Evolutionary conservation across 1,139 yeast genomes (phyloP), one percentile per base, ranked within the genome.

Genomic region (Hyphopichia khmerensis): DNA sequence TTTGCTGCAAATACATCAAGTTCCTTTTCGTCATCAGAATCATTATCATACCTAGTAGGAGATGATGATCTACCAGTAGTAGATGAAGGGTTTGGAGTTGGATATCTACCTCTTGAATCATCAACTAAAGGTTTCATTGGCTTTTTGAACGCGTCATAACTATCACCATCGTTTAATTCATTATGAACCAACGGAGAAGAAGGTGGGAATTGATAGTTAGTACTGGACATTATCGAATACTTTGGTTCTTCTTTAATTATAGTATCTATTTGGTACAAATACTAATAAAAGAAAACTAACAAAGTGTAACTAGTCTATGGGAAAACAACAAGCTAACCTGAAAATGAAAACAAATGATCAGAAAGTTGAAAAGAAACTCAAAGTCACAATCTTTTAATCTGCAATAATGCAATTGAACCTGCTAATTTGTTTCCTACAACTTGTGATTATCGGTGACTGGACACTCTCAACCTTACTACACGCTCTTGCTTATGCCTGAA

Each of bases 1-100:
- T 36, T 23, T 35, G 41, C 31, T 16, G 31, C 19, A n/a, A 43
- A 36, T 4, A 18, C 23, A 14, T 35, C 38, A 17, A 37, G 16
- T 23, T 26, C 32, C n/a, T 27, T 14, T 23, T 29, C 33, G 10
- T 17, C 24, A 10, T 13, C 33, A 21, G 42, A 40, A 41, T 29
- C 43, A 13, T 39, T 26, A 34, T 35, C 41, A 33, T 43, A 52
- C 45, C 59, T 43, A 15, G 56, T 61, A 8, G 77, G 78, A 2
- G 77, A 72, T 2, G 80, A 72, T 2, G 75, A 66, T 40, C 79
- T 62, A 15, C 77, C 80, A 24, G 65, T 51, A 18, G 79, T 67
- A 3, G 83, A 79, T 0, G 84, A 78, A 1, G 84, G 83, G 48
- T 75, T 69, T 7, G 84, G 84, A 0, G 83, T 77, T 11, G 82